Percentiles rank a stretch among this genome's conserved stretches.
Evolutionary conservation across 345 rosid species (phyloP).

Genomic region (Gynandropsis gynandra): DNA sequence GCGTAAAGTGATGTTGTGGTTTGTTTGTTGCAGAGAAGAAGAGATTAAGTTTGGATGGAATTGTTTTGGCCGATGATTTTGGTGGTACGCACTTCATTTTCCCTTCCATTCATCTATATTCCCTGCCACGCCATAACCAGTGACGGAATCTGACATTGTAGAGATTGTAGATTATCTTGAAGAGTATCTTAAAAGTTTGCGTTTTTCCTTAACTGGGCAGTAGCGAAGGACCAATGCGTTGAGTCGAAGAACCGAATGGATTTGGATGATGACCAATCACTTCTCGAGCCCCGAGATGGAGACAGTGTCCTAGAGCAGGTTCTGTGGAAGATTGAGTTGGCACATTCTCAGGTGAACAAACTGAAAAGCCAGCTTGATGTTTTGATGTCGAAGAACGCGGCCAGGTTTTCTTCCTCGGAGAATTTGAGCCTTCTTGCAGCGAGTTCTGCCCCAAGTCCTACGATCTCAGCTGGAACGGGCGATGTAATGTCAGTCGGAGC

Average conservation of each 20-base stretch:
- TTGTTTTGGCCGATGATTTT: slow-evolving; percentile 50
- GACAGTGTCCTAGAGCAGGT: slow-evolving; percentile 49
- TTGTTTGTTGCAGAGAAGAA: slow-evolving; percentile 50
- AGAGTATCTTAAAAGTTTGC: slow-evolving; percentile 10
- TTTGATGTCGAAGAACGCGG: slow-evolving; percentile 57
- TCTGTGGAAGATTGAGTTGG: slow-evolving; percentile 62
- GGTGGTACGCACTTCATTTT: slow-evolving; percentile 34
- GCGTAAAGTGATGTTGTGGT: background rate
- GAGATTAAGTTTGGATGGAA: slow-evolving; percentile 53
- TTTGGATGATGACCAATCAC: slow-evolving; percentile 28
- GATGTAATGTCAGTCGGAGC: slow-evolving; percentile 56
- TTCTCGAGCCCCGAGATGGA: slow-evolving; percentile 42
- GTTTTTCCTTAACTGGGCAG: slow-evolving; percentile 28
- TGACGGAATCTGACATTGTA: background rate
- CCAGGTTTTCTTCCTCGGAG: slow-evolving; percentile 83
- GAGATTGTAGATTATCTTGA: background rate
- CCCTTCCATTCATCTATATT: too few species aligned
- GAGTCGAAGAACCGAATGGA: slow-evolving; percentile 33
- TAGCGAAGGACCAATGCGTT: slow-evolving; percentile 30
- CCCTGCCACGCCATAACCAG: too few species aligned
- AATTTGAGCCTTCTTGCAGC: slow-evolving; percentile 81
- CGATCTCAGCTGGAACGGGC: slow-evolving; percentile 58
- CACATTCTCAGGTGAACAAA: slow-evolving; percentile 51
- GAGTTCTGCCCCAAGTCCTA: slow-evolving; percentile 82
- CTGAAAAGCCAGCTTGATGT: slow-evolving; percentile 56